Percentiles rank a stretch among this genome's conserved stretches.
Conservation (phyloP, 805 yeast genomes). For the Ogataea thermomethanolica region DNA sequence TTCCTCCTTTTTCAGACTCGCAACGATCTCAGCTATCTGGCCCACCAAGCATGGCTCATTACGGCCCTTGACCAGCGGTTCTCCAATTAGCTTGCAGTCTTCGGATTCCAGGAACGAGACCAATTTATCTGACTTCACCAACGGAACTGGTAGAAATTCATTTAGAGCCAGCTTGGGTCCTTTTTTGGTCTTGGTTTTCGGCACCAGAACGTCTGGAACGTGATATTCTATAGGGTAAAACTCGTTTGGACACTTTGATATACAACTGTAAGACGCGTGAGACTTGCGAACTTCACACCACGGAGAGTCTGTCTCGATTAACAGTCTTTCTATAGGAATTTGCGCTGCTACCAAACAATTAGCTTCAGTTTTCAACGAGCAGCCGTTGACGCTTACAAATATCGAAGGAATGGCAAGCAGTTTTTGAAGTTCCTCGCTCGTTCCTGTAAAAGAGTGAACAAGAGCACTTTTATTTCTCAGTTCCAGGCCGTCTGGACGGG, state of each 20-base stretch:
- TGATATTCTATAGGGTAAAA: constrained; percentile 44
- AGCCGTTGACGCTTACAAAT: constrained; percentile 85
- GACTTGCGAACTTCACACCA: constrained; percentile 94
- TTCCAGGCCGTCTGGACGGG: constrained; percentile 28
- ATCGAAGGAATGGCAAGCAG: constrained; percentile 54
- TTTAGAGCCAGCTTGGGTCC: constrained; percentile 36
- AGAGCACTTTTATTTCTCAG: constrained; percentile 57
- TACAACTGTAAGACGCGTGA: constrained; percentile 64
- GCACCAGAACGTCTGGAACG: constrained; percentile 10
- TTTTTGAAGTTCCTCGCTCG: constrained; percentile 55
- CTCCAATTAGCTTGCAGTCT: constrained; percentile 22
- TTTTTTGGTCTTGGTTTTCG: constrained; percentile 16
- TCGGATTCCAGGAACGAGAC: constrained; percentile 30
- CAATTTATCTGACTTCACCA: constrained; percentile 56
- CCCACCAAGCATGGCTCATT: constrained; percentile 91
- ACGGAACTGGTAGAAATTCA: constrained; percentile 56
- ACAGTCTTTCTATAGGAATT: constrained; percentile 67
- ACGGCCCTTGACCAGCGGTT: constrained; percentile 69
- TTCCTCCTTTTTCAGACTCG: constrained; percentile 44
- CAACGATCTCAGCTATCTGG: constrained; percentile 68
- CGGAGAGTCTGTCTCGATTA: constrained; percentile 96
- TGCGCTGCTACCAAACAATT: constrained; percentile 60
- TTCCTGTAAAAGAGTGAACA: constrained; percentile 94
- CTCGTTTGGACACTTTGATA: constrained; percentile 54
- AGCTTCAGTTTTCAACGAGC: constrained; percentile 78